Evolutionary conservation across 2,329 filamentous ascomycete species (phyloP).

Genomic region (Penicillium sp.): DNA sequence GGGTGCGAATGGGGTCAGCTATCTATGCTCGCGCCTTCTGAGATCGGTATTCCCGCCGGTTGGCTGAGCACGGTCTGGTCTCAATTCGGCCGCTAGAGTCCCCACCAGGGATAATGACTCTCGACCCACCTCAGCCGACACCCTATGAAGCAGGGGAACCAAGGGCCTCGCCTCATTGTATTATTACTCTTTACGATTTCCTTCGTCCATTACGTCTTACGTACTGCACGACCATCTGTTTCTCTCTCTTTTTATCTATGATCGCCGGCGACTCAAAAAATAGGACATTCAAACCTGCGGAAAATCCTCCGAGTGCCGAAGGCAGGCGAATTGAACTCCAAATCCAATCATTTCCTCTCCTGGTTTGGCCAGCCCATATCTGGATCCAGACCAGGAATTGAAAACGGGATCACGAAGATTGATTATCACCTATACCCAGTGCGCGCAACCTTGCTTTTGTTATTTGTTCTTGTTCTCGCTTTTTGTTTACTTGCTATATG

Average conservation of each 20-base stretch:
- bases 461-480: not conserved
- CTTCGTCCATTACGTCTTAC: conserved; percentile 20
- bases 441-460: conserved; percentile 1
- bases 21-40: conserved; percentile 27
- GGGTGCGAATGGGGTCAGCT: conserved; percentile 35
- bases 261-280: conserved; percentile 12
- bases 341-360: conserved; percentile 5
- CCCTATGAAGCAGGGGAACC: not conserved
- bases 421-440: conserved; percentile 13
- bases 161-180: conserved; percentile 22
- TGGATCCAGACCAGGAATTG: not conserved
- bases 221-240: conserved; percentile 27
- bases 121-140: not conserved
- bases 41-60: conserved; percentile 33
- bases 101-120: too few relatives aligned
- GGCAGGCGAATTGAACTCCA: not conserved
- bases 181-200: conserved; percentile 26
- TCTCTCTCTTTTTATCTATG: conserved; percentile 3
- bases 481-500: not conserved
- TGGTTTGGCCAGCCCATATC: not conserved
- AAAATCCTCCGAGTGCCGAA: not conserved
- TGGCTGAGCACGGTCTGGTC: conserved; percentile 40
- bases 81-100: conserved; percentile 28
- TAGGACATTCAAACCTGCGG: not conserved
- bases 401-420: conserved; percentile 12